Evolutionary conservation across 148 eudicot species (phyloP).

Genomic region (Vaccinium macrocarpon): DNA sequence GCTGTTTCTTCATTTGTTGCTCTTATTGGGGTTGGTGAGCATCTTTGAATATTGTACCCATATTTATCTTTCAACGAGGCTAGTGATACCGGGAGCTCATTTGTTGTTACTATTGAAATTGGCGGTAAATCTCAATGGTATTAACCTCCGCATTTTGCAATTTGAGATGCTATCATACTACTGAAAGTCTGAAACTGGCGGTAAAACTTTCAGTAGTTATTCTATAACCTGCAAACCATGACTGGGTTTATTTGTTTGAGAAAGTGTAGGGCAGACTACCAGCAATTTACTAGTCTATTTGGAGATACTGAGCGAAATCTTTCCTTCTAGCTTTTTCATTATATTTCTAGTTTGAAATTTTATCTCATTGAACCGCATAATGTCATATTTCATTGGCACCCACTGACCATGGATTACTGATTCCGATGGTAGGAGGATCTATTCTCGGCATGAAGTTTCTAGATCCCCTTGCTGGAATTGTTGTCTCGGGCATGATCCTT

Average conservation of each 20-base stretch:
- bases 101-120: background rate
- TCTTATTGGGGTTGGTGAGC: slow-evolving; percentile 95
- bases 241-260: background rate
- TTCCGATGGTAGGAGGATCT: slow-evolving; percentile 66
- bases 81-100: background rate
- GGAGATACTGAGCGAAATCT: background rate
- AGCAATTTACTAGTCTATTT: background rate
- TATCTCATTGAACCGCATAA: background rate
- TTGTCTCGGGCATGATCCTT: slow-evolving; percentile 93
- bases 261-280: background rate
- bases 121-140: background rate
- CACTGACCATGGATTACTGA: slow-evolving; percentile 22
- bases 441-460: slow-evolving; percentile 83
- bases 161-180: background rate
- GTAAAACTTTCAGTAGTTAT: background rate
- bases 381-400: background rate
- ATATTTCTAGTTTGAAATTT: background rate
- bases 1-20: slow-evolving; percentile 95
- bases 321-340: background rate
- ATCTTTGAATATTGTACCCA: slow-evolving; percentile 17
- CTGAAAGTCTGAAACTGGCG: too few relatives aligned
- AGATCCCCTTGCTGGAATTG: slow-evolving; percentile 92
- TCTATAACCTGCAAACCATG: background rate
- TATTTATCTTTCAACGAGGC: slow-evolving; percentile 4
- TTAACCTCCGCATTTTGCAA: background rate